Evolutionary conservation across 768 basidiomycete genomes (phyloP).

Genomic region (Boletus huronensis): DNA sequence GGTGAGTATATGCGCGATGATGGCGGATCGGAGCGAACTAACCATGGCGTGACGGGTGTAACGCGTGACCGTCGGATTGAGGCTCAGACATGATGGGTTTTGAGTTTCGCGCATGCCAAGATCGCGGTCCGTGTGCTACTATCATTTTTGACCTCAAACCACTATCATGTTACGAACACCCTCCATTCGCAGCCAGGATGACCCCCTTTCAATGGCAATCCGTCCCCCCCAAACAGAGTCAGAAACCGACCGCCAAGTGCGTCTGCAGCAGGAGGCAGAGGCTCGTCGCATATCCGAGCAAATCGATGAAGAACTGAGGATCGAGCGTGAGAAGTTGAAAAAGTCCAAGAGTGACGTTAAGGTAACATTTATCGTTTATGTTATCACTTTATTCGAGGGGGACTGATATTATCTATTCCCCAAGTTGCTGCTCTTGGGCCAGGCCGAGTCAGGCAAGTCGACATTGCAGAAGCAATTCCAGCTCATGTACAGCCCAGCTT

Average conservation of each 20-base stretch:
- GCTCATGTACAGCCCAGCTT: slow-evolving; percentile 73
- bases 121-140: background rate
- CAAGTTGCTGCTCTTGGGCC: slow-evolving; percentile 71
- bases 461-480: slow-evolving; percentile 79
- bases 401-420: slow-evolving; percentile 20
- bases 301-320: slow-evolving; percentile 77
- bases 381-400: background rate
- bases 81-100: background rate
- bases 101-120: background rate
- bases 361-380: slow-evolving; percentile 34
- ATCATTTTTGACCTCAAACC: slow-evolving; percentile 29
- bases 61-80: slow-evolving; percentile 19
- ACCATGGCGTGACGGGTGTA: slow-evolving; percentile 30
- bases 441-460: slow-evolving; percentile 76
- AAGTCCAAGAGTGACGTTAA: slow-evolving; percentile 73
- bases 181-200: slow-evolving; percentile 70
- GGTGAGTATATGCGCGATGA: slow-evolving; percentile 20
- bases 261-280: slow-evolving; percentile 66
- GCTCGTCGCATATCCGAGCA: slow-evolving; percentile 73
- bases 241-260: slow-evolving; percentile 54
- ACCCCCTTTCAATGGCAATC: slow-evolving; percentile 67
- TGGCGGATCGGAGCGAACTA: slow-evolving; percentile 21
- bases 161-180: slow-evolving; percentile 60
- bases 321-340: slow-evolving; percentile 62
- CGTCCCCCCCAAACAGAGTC: slow-evolving; percentile 66